These are phyloP conservation scores for Caulochytrium protostelioides DNA, from an alignment of 371 early-diverging fungal species.

Conservation along the genomic window DNA sequence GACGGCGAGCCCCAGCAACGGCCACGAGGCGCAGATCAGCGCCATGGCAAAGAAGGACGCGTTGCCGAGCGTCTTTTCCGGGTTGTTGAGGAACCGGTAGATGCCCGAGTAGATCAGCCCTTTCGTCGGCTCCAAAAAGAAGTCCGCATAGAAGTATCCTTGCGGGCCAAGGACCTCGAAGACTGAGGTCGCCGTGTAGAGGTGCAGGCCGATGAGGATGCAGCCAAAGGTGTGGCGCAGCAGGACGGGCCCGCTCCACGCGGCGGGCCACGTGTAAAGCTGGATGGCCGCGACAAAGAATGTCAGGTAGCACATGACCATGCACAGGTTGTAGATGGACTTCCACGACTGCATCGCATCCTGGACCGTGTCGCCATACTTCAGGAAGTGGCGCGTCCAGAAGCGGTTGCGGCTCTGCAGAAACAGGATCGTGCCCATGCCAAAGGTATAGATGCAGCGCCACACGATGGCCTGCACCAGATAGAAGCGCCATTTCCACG, in stretches of 20 bases:
- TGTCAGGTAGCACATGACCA: constrained; percentile 36
- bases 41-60: constrained; percentile 68
- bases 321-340: constrained; percentile 66
- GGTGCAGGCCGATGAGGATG: constrained; percentile 54
- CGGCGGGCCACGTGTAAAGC: constrained; percentile 44
- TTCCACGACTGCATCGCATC: constrained; percentile 90
- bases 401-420: constrained; percentile 53
- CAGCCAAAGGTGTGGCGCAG: constrained; percentile 41
- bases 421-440: constrained; percentile 48
- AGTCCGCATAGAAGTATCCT: constrained; percentile 83
- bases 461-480: constrained; percentile 56
- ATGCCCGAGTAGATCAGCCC: constrained; percentile 53
- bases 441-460: constrained; percentile 61
- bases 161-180: constrained; percentile 73
- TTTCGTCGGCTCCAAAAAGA: constrained; percentile 46
- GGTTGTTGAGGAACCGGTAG: constrained; percentile 61
- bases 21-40: constrained; percentile 50
- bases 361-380: constrained; percentile 55
- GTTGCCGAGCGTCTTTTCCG: constrained; percentile 70
- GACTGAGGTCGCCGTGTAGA: constrained; percentile 62
- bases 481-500: constrained; percentile 15
- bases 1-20: constrained; percentile 52
- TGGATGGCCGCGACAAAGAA: constrained; percentile 9
- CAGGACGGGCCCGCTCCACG: constrained; percentile 43
- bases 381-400: constrained; percentile 78